A percentile compares a stretch with the other conserved stretches of the same genome.
Conservation (phyloP, 805 yeast genomes). For the Metschnikowia dekortorum region DNA sequence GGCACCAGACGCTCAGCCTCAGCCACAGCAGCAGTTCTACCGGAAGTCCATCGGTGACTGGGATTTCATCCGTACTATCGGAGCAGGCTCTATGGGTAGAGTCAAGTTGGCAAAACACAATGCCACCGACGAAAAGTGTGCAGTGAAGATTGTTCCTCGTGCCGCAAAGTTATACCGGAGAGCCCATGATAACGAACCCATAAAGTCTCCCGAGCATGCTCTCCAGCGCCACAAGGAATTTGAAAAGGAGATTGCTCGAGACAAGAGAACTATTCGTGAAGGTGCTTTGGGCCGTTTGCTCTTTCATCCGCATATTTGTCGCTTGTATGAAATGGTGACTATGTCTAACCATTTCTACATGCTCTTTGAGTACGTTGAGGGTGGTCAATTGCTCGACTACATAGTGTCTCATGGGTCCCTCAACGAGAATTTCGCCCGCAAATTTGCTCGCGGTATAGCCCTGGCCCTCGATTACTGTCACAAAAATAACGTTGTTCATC, state of each 20-base stretch:
- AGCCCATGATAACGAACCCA: constrained; percentile 66
- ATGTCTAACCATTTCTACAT: constrained; percentile 97
- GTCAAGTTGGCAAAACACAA: constrained; percentile 90
- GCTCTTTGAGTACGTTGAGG: constrained; percentile 94
- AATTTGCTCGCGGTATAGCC: constrained; percentile 91
- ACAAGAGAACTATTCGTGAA: constrained; percentile 88
- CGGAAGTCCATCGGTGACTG: constrained; percentile 92
- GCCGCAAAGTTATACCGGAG: constrained; percentile 76
- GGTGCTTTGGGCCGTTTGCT: constrained; percentile 89
- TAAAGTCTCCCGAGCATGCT: constrained; percentile 53
- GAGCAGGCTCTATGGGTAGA: constrained; percentile 99
- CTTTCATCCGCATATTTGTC: constrained; percentile 88
- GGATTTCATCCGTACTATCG: constrained; percentile 92
- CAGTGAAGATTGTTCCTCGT: constrained; percentile 88
- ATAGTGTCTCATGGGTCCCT: constrained; percentile 94
- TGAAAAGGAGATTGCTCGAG: constrained; percentile 84
- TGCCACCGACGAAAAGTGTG: constrained; percentile 76
- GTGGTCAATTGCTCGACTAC: constrained; percentile 96
- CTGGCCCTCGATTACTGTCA: constrained; percentile 93
- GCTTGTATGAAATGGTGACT: constrained; percentile 88
- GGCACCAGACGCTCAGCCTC: constrained; percentile 4
- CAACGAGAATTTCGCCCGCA: constrained; percentile 90
- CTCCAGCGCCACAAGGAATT: constrained; percentile 62
- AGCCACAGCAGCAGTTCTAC: constrained; percentile 52
- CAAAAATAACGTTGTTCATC: constrained; percentile 89